Percentiles rank a stretch among this genome's conserved stretches.
Evolutionary conservation across 148 eudicot genomes (phyloP).

Genomic region (Rhododendron mucronatum): DNA sequence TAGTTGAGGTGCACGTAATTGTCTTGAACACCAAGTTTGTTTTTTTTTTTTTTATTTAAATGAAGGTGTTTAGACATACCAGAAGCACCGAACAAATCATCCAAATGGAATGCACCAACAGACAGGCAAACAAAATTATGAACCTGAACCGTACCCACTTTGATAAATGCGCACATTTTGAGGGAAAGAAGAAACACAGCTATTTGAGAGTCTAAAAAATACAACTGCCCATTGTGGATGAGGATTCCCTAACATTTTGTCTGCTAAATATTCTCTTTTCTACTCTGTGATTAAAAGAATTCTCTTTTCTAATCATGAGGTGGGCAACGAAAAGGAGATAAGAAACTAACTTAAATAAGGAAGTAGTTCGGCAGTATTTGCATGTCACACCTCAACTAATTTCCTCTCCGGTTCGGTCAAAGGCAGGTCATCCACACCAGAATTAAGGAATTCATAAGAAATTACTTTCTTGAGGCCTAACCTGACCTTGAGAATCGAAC

Average conservation of each 20-base stretch:
- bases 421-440: too few species aligned
- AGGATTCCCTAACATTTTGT: background rate
- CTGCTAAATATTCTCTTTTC: background rate
- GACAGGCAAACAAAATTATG: background rate
- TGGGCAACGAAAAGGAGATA: background rate
- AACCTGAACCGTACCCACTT: background rate
- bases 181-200: background rate
- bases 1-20: too few species aligned
- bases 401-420: background rate
- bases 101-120: background rate
- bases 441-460: too few species aligned
- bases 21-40: background rate
- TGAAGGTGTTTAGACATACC: background rate
- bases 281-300: background rate
- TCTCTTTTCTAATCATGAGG: background rate
- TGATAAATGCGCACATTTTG: background rate
- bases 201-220: background rate
- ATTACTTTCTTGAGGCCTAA: too few species aligned
- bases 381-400: background rate
- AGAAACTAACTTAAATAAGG: background rate
- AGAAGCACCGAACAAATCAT: background rate
- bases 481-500: too few species aligned
- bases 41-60: too few species aligned
- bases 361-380: background rate
- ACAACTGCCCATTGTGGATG: background rate